A percentile compares a stretch with the other conserved stretches of the same genome.
phyloP scores from a whole-genome alignment of 225 moss, liverwort and hornwort genomes.

The Pseudoscleropodium purum region DNA sequence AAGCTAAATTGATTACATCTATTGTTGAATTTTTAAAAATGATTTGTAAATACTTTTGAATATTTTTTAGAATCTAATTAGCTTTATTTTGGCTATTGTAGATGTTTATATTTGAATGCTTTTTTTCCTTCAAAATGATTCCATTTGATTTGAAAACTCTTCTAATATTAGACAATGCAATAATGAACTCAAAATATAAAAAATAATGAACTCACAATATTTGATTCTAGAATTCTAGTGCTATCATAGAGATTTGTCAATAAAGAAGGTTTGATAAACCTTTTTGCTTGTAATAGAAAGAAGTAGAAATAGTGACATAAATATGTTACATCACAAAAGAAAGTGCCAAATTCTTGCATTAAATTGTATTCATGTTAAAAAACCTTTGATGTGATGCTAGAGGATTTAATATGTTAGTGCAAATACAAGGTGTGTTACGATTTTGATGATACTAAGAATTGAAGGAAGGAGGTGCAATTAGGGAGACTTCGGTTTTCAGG shows the following conservation, averaged over 20 bases:
- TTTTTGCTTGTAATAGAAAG: background rate
- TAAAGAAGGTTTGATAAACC: no score
- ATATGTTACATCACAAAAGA: no score
- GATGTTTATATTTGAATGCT: background rate
- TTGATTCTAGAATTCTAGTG: background rate
- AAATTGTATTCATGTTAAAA: background rate
- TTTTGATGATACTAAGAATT: background rate
- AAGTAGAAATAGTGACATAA: background rate
- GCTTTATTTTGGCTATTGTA: background rate
- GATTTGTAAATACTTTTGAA: rapidly evolving
- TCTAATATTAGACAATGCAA: no score
- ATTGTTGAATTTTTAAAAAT: background rate
- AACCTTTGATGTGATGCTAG: no score
- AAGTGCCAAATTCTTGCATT: background rate
- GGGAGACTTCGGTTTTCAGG: background rate
- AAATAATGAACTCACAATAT: background rate
- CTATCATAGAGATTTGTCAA: background rate
- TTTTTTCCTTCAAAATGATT: background rate
- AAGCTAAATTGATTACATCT: background rate
- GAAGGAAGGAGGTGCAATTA: background rate
- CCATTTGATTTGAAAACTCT: background rate
- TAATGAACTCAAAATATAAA: background rate
- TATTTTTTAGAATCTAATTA: background rate
- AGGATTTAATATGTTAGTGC: no score
- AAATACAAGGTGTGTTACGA: background rate